Conservation (phyloP, 139 green algal species). For the Nannochloris sp. region DNA sequence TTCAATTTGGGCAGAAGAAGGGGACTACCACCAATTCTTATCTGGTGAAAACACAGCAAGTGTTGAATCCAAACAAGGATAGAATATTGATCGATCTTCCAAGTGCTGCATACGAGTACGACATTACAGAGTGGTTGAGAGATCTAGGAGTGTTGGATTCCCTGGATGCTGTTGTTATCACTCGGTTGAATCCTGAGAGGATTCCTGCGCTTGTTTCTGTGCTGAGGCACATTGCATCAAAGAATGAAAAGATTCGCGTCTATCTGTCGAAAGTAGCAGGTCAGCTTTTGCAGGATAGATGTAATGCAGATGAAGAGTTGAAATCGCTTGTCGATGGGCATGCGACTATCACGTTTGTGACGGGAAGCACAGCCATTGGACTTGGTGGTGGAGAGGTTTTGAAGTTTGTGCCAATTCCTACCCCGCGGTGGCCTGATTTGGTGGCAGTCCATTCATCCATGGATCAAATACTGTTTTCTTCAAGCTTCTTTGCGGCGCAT, state of each 20-base stretch:
- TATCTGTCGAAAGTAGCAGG: conserved; percentile 69
- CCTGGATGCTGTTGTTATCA: conserved; percentile 69
- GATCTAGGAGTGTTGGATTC: conserved; percentile 5
- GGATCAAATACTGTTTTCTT: conserved; percentile 58
- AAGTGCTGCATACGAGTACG: conserved; percentile 50
- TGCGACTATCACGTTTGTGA: conserved; percentile 5
- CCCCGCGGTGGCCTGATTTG: conserved; percentile 86
- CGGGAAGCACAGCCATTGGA: conserved; percentile 4
- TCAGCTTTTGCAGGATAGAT: conserved; percentile 36
- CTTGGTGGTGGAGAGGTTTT: conserved; percentile 19
- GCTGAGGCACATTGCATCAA: conserved; percentile 29
- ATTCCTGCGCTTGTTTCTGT: conserved; percentile 57
- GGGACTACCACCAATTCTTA: conserved; percentile 91
- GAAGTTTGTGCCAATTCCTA: conserved; percentile 55
- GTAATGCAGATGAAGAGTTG: conserved; percentile 5
- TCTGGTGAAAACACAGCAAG: conserved; percentile 39
- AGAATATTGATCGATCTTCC: conserved; percentile 70
- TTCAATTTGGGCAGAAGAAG: conserved; percentile 58
- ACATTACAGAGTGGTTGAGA: conserved; percentile 41
- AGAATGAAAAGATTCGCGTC: conserved; percentile 23
- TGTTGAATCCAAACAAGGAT: neutral
- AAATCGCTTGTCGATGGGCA: neutral
- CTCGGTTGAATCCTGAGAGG: conserved; percentile 75
- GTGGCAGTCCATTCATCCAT: conserved; percentile 11
- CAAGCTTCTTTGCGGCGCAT: conserved; percentile 82